Percentiles rank a stretch among this genome's conserved stretches.
phyloP scores from a whole-genome alignment of 2,329 filamentous ascomycete genomes.

The Verticillium dahliae region DNA sequence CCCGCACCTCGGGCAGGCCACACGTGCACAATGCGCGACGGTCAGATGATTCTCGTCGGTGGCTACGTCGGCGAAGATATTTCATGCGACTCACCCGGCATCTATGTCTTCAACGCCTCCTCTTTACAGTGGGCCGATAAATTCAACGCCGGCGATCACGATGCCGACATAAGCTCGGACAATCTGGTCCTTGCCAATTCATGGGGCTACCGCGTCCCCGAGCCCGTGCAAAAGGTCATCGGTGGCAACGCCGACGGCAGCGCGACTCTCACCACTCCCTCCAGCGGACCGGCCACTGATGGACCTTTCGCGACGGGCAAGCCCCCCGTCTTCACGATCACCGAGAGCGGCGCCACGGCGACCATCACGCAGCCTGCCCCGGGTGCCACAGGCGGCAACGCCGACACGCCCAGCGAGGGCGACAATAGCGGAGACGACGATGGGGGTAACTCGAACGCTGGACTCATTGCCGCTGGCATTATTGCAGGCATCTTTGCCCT shows the following conservation, averaged over 20 bases:
- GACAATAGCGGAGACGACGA: background rate
- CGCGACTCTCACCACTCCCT: constrained; percentile 60
- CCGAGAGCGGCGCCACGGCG: constrained; percentile 39
- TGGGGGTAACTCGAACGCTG: constrained; percentile 21
- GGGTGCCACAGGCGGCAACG: constrained; percentile 30
- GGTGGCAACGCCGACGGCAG: constrained; percentile 55
- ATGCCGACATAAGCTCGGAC: constrained; percentile 39
- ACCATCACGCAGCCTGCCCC: constrained; percentile 31
- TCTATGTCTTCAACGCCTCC: constrained; percentile 69
- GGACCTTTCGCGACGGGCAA: constrained; percentile 67
- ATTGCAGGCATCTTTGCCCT: constrained; percentile 61
- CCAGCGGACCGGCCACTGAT: constrained; percentile 52
- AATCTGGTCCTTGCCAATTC: constrained; percentile 48
- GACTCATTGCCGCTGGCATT: constrained; percentile 41
- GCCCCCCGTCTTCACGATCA: constrained; percentile 63
- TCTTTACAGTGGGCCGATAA: constrained; percentile 55
- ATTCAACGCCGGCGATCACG: constrained; percentile 52
- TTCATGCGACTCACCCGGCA: constrained; percentile 59
- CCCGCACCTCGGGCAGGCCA: constrained; percentile 62
- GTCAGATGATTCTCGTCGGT: constrained; percentile 64
- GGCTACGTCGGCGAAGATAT: constrained; percentile 58
- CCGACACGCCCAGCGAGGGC: constrained; percentile 9
- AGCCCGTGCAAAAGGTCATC: constrained; percentile 53
- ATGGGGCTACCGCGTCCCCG: constrained; percentile 61
- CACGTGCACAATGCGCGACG: constrained; percentile 62